Conservation (phyloP, 768 basidiomycete species). For the Cystobasidium tubakii region DNA sequence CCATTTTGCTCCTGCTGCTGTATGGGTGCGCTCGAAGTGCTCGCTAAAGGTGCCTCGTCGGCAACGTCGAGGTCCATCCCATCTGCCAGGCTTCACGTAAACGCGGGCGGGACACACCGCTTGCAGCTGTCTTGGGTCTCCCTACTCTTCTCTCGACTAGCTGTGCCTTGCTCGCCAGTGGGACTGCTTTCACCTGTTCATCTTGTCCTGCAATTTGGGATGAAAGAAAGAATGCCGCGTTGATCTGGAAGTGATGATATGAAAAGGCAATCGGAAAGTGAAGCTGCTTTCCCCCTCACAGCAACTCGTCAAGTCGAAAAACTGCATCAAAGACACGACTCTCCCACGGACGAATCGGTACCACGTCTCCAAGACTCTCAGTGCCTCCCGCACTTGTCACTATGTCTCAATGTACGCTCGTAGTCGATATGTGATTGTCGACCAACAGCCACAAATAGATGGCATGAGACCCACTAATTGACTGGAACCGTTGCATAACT, state of each 20-base stretch:
- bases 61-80: slow-evolving; percentile 11
- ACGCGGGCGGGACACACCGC: not conserved
- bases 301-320: not conserved
- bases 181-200: not conserved
- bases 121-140: not conserved
- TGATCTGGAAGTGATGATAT: not conserved
- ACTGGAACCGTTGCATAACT: not conserved
- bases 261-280: not conserved
- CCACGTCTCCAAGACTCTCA: not conserved
- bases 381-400: not conserved
- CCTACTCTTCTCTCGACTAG: not conserved
- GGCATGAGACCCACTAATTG: not conserved
- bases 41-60: slow-evolving; percentile 11
- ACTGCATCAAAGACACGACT: too few species aligned
- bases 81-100: not conserved
- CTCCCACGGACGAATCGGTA: not conserved
- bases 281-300: not conserved
- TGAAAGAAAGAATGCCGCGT: not conserved
- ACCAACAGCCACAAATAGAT: not conserved
- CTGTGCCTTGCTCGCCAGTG: not conserved
- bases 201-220: not conserved
- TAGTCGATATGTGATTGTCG: too few species aligned
- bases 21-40: not conserved
- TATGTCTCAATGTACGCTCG: not conserved
- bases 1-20: not conserved